Conservation (phyloP, 108 stramenopile species). For the Conticribra guillardii region DNA sequence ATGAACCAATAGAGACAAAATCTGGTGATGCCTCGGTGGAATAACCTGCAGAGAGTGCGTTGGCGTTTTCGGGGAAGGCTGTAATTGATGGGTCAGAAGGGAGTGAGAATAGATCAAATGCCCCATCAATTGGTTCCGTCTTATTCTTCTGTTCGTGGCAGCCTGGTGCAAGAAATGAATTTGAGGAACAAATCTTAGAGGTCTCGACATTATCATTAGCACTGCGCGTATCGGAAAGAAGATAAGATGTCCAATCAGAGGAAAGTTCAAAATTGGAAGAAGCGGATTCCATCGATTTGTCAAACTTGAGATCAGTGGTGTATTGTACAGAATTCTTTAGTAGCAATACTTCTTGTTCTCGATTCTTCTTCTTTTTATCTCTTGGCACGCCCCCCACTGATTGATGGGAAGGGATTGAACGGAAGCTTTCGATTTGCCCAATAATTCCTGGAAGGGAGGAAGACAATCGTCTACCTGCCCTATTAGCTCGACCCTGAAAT, state of each 20-base stretch:
- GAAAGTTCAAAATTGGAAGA: slow-evolving; percentile 34
- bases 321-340: slow-evolving; percentile 26
- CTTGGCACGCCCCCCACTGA: not conserved
- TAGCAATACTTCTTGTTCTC: slow-evolving; percentile 19
- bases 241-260: slow-evolving; percentile 32
- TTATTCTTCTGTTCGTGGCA: not conserved
- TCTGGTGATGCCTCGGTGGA: slow-evolving; percentile 2
- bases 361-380: not conserved
- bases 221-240: slow-evolving; percentile 14
- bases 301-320: slow-evolving; percentile 33
- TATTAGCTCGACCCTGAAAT: not conserved
- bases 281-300: slow-evolving; percentile 16
- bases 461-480: not conserved
- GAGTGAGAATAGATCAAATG: slow-evolving; percentile 41
- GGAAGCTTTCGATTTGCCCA: not conserved
- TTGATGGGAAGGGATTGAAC: not conserved
- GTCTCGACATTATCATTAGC: slow-evolving; percentile 6
- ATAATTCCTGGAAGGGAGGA: not conserved
- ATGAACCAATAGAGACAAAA: slow-evolving; percentile 9
- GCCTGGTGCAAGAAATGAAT: not conserved
- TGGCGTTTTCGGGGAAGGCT: not conserved
- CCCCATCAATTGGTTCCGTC: slow-evolving; percentile 30
- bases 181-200: no score
- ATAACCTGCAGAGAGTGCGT: slow-evolving; percentile 7
- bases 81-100: slow-evolving; percentile 41